A percentile compares a stretch with the other conserved stretches of the same genome.
These are phyloP conservation scores for Spirogloea muscicola DNA, from an alignment of 139 green algal genomes.

Conservation along the genomic window DNA sequence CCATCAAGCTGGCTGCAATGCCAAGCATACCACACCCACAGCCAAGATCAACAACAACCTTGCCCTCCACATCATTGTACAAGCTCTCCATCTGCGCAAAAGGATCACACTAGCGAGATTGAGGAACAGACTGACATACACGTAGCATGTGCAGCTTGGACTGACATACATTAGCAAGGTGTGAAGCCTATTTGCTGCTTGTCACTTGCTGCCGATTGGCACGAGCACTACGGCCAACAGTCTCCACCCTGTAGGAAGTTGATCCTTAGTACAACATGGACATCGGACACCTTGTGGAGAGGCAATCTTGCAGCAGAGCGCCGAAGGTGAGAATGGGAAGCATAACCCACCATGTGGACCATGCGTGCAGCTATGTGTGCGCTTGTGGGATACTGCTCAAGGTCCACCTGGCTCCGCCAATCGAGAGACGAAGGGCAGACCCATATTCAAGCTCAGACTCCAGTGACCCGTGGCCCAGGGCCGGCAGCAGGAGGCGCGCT, in stretches of 20 bases:
- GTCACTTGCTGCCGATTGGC: too few relatives aligned
- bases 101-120: background rate
- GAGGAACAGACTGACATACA: background rate
- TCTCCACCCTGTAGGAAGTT: background rate
- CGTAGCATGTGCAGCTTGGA: background rate
- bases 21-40: conserved; percentile 77
- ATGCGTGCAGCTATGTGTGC: conserved; percentile 76
- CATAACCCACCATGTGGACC: conserved; percentile 60
- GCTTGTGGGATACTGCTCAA: conserved; percentile 93
- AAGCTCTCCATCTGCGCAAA: conserved; percentile 54
- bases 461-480: background rate
- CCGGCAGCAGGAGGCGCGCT: background rate
- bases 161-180: background rate
- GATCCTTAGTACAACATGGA: background rate
- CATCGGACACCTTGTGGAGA: background rate
- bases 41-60: conserved; percentile 78
- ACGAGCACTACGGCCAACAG: background rate
- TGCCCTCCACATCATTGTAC: conserved; percentile 72
- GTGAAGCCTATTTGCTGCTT: background rate
- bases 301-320: background rate
- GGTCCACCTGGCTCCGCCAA: conserved; percentile 65
- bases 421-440: background rate
- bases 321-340: background rate
- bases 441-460: background rate
- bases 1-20: conserved; percentile 77